Conservation (phyloP, 2,329 filamentous ascomycete species). For the Colletotrichum gloeosporioides region DNA sequence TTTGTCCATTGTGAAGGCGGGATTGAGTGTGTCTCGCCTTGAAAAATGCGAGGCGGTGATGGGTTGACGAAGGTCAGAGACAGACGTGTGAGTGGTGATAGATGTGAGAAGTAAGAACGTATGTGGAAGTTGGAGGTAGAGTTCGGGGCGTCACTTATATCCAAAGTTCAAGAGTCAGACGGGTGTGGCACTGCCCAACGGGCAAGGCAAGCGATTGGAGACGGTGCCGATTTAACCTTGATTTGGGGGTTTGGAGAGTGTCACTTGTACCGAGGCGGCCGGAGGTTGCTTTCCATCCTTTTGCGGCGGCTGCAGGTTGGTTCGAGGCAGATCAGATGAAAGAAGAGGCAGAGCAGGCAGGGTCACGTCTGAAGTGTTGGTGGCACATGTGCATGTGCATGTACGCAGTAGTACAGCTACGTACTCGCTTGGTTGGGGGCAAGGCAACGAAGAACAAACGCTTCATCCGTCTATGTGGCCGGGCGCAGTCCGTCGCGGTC, state of each 20-base stretch:
- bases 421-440: neutral
- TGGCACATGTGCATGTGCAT: neutral
- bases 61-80: neutral
- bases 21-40: neutral
- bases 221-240: constrained; percentile 1
- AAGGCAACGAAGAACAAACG: neutral
- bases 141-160: constrained; percentile 9
- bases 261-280: neutral
- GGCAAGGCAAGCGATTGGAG: neutral
- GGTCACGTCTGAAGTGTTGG: neutral
- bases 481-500: neutral
- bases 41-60: fast-evolving
- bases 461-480: neutral
- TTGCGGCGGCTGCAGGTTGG: neutral
- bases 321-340: neutral
- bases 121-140: neutral
- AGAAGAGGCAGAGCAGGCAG: neutral
- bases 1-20: neutral
- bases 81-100: too few species aligned
- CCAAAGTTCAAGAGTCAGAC: neutral
- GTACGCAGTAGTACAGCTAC: neutral
- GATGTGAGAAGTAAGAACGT: neutral
- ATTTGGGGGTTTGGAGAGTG: neutral
- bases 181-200: neutral
- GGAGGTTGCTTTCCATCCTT: neutral